Base-by-base conservation (phyloP, 805 yeast species). In the Teunomyces tritomae region DNA sequence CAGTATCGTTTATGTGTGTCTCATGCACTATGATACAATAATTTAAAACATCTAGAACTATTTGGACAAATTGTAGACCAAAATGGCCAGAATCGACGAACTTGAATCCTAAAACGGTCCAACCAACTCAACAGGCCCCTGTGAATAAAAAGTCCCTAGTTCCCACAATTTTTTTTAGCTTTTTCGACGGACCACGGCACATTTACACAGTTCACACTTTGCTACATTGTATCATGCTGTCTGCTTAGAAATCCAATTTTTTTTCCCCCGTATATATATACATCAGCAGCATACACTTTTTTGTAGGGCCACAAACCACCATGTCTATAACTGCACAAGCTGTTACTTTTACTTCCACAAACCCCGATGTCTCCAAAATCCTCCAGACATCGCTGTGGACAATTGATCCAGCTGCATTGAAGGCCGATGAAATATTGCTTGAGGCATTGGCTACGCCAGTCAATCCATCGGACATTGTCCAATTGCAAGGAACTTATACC, bases 381-480 rank as follows among this genome's bases (percentile, higher is more conserved):
- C 47, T 67, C 13, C 37, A 48, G 37, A 53, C 50, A 9, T 56
- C 68, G 34, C 48, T 51, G 2, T 55, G 53, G 45, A 47, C 55
- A 17, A 62, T 66, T 28, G 68, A 66, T 43, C 46, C 56, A 13
- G 41, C 55, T 5, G 49, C 51, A 16, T 44, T 65, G 30, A 45
- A 44, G 11, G 47, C 56, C n/a, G 51, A 56, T 36, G 71, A 84
- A 45, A 71, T 89, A 10, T 68, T 89, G n/a, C 63, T 89, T 47
- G 78, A 83, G 57, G 68, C 89, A 1, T 61, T 90, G 33, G 96
- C 95, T 0, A 80, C 87, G 52, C 96, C 97, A 1, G 76, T 91
- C 53, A 91, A 91, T 61, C 97, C 97, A 0, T 86, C 96, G 0
- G 98, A 91, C 62, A 73, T 89, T 61, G 86, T 86, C 60, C 97